These are phyloP conservation scores for Colletotrichum zoysiae DNA, from an alignment of 2,329 filamentous ascomycete species.

Conservation along the genomic window DNA sequence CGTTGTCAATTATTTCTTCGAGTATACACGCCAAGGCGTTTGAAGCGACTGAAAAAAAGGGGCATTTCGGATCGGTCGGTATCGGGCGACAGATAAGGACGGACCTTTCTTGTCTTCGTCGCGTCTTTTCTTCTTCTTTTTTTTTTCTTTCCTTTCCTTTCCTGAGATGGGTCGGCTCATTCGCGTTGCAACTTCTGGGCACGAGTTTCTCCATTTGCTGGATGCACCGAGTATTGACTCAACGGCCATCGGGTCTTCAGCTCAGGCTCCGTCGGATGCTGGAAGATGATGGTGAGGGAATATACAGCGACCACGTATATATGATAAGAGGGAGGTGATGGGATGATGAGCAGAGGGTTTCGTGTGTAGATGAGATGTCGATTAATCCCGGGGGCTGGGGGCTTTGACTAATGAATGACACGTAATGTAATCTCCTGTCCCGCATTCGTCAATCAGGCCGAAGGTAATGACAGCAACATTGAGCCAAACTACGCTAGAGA, in stretches of 20 bases:
- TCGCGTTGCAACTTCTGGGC: background rate
- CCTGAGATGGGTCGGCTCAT: background rate
- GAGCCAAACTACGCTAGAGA: background rate
- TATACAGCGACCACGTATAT: background rate
- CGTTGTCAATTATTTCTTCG: background rate
- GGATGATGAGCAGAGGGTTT: background rate
- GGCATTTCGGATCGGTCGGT: background rate
- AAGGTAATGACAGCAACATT: background rate
- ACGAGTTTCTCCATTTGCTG: background rate
- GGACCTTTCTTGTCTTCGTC: too few species aligned
- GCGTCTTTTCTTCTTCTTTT: background rate
- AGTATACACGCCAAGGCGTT: background rate
- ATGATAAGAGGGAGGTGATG: background rate
- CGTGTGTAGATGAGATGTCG: background rate
- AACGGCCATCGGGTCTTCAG: background rate
- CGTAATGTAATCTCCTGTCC: background rate
- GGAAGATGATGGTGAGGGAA: background rate
- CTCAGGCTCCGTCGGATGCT: too few species aligned
- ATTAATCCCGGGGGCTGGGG: background rate
- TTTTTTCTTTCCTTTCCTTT: too few species aligned
- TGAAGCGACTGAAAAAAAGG: background rate
- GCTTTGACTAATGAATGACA: slow-evolving; percentile 1
- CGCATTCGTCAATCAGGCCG: background rate
- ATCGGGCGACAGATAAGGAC: too few species aligned
- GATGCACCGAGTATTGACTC: background rate